phyloP scores from a whole-genome alignment of 495 filamentous ascomycete genomes.

The Aspergillus steynii region DNA sequence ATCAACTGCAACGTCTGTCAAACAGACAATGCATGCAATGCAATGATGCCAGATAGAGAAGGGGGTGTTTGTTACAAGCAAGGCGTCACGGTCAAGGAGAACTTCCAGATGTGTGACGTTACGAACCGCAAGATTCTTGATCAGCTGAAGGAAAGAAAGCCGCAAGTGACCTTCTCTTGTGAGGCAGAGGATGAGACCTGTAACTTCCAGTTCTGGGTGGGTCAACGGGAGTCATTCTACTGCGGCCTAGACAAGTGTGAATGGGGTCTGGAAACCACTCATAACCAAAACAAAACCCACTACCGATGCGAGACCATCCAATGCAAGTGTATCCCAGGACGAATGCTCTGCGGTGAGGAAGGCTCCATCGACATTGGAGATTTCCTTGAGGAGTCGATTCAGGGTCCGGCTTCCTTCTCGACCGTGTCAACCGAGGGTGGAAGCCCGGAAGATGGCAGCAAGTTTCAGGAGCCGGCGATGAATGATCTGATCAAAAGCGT shows the following conservation, averaged over 20 bases:
- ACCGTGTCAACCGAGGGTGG: slow-evolving; percentile 65
- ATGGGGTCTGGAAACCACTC: slow-evolving; percentile 65
- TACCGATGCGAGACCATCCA: slow-evolving; percentile 83
- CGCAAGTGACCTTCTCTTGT: slow-evolving; percentile 93
- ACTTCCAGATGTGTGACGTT: slow-evolving; percentile 97
- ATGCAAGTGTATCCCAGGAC: slow-evolving; percentile 85
- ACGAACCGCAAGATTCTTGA: slow-evolving; percentile 91
- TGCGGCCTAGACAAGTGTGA: slow-evolving; percentile 81
- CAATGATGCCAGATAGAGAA: slow-evolving; percentile 75
- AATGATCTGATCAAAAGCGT: slow-evolving; percentile 81
- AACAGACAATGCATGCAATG: slow-evolving; percentile 76
- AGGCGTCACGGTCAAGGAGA: slow-evolving; percentile 86
- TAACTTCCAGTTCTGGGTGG: slow-evolving; percentile 98
- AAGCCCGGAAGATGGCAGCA: slow-evolving; percentile 61
- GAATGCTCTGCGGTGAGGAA: slow-evolving; percentile 89
- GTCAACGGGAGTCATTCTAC: slow-evolving; percentile 92
- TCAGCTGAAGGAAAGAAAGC: slow-evolving; percentile 76
- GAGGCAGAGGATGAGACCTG: slow-evolving; percentile 70
- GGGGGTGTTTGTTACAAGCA: slow-evolving; percentile 90
- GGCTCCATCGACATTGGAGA: slow-evolving; percentile 91
- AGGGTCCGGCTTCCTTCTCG: slow-evolving; percentile 81
- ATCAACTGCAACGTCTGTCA: slow-evolving; percentile 99
- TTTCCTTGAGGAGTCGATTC: slow-evolving; percentile 76
- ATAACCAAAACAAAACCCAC: slow-evolving; percentile 73
- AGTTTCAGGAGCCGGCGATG: slow-evolving; percentile 88